phyloP scores from a whole-genome alignment of 306 rosid species.

The Prunus salicina region DNA sequence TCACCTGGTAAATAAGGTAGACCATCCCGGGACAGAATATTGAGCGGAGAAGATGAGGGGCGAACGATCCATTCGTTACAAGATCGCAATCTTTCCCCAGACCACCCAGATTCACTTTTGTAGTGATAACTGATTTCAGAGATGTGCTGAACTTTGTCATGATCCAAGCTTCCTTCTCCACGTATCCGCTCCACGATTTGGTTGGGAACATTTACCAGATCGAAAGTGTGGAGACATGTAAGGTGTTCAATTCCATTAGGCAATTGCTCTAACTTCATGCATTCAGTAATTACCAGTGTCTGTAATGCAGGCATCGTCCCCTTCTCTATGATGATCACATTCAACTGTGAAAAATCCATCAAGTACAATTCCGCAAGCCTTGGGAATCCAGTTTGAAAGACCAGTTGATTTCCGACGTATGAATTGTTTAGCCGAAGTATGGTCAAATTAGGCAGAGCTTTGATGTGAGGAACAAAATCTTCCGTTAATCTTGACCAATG shows the following conservation, averaged over 20 bases:
- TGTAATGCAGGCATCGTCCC: background rate
- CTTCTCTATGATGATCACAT: constrained; percentile 1
- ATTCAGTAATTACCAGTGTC: background rate
- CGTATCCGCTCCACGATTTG: background rate
- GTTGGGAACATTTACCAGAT: background rate
- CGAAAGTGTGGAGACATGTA: background rate
- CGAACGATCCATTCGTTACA: background rate
- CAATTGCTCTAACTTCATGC: background rate
- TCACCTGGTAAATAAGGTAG: too few species aligned
- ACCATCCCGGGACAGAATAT: too few species aligned
- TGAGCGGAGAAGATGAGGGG: too few species aligned
- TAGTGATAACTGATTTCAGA: background rate
- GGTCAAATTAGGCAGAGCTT: background rate
- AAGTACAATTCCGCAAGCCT: background rate
- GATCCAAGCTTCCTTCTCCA: background rate
- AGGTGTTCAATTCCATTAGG: constrained; percentile 16
- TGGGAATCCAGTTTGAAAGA: background rate
- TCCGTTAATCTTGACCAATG: background rate
- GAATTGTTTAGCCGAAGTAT: background rate
- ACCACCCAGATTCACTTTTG: background rate
- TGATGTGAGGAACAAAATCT: constrained; percentile 4
- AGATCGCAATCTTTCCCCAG: background rate
- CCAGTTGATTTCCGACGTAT: background rate
- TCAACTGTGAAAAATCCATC: background rate
- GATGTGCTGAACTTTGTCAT: background rate